Evolutionary conservation across 805 yeast genomes (phyloP), one percentile per base, ranked within the genome.

Genomic region (Yarrowia sp.): DNA sequence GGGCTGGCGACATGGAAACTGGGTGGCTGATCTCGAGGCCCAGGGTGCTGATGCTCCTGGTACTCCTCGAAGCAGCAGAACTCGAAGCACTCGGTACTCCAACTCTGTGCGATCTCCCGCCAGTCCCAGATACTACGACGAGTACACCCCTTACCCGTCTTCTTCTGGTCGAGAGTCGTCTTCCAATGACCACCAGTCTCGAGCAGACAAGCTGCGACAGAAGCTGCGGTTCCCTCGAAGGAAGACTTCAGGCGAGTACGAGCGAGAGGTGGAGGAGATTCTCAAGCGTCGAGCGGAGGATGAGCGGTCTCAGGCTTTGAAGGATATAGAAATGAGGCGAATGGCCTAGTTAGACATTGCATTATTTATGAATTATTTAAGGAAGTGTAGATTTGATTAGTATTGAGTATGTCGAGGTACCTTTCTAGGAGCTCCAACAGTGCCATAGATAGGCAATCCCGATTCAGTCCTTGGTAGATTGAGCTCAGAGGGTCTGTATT

Each of bases 201-300:
- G 68, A 52, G 40, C 68, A 38, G 72, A 71, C 59, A 69, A 64
- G 52, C 48, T 73, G 36, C 64, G 67, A 22, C 77, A 75, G 70
- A 75, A 71, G 70, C 74, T 78, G 58, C 74, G 73, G 8, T 67
- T 77, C 48, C 71, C 71, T 16, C 72, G 72, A 10, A 70, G 75
- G 45, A 72, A 70, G 70, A 72, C 74, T 32, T 72, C 75, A 3
- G 73, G 71, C 5, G 77, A 77, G 55, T 74, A 76, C 56, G 81
- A 79, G 50, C 73, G 75, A 26, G 81, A 78, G 65, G 77, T 78
- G 40, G 74, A 74, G 42, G 79, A 77, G 55, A 78, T 78, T 50
- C 72, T 79, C 19, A 77, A 74, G 63, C 72, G 77, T 3, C 77
- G 81, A 59, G 79, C 83, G 68, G 74, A 73, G 35, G 78, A 77